phyloP scores from a whole-genome alignment of 192 early-diverging fungal species.

The Paraglomus brasilianum region DNA sequence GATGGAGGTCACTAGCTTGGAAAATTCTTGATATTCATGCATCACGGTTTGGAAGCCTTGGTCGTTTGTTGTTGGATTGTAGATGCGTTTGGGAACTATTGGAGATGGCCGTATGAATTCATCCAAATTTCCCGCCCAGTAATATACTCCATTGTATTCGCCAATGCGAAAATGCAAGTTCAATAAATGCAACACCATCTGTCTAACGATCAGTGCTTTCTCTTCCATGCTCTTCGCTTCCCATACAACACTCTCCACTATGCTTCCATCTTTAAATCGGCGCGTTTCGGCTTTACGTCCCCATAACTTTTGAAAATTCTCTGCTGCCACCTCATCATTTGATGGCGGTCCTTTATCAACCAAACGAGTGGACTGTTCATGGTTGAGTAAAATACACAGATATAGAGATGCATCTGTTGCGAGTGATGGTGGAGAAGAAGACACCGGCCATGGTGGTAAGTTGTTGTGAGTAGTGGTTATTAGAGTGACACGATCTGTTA shows the following conservation, averaged over 20 bases:
- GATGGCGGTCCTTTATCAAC: constrained; percentile 90
- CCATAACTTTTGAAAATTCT: constrained; percentile 80
- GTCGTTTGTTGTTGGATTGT: constrained; percentile 39
- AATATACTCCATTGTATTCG: constrained; percentile 43
- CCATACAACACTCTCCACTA: constrained; percentile 89
- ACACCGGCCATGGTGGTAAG: constrained; percentile 45
- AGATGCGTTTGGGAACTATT: constrained; percentile 44
- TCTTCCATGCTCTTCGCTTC: constrained; percentile 57
- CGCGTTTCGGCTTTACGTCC: constrained; percentile 87
- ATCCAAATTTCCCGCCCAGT: constrained; percentile 71
- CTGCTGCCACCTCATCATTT: constrained; percentile 62
- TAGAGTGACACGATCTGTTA: constrained; percentile 51
- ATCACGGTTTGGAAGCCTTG: constrained; percentile 66
- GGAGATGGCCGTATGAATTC: constrained; percentile 57
- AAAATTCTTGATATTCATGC: constrained; percentile 64
- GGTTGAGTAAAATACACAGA: constrained; percentile 66
- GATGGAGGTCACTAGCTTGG: constrained; percentile 58
- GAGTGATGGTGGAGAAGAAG: constrained; percentile 28
- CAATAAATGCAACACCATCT: constrained; percentile 78
- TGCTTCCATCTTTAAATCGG: constrained; percentile 92
- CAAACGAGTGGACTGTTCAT: constrained; percentile 61
- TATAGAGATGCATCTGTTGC: constrained; percentile 37
- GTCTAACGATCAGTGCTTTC: constrained; percentile 70
- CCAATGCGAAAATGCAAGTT: constrained; percentile 65
- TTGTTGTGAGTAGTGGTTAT: constrained; percentile 43